These are phyloP conservation scores for Colletotrichum lini DNA, from an alignment of 2,329 filamentous ascomycete genomes.

Conservation along the genomic window DNA sequence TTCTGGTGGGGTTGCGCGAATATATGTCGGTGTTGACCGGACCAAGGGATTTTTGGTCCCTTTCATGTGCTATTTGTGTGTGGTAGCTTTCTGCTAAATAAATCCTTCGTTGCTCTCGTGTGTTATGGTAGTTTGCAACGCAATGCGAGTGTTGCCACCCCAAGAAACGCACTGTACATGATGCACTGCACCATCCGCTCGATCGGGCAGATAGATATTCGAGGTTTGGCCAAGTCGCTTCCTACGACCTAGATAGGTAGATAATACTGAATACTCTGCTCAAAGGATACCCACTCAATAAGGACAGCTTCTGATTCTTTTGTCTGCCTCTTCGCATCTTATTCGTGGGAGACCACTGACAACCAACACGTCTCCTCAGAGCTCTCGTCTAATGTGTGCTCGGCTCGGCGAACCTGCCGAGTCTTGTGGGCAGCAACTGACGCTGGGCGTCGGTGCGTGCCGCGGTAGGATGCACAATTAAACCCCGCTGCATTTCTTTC, in stretches of 20 bases:
- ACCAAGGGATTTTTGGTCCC: not conserved
- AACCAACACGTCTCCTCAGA: not conserved
- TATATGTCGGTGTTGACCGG: constrained; percentile 48
- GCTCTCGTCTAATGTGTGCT: not conserved
- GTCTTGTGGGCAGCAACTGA: not conserved
- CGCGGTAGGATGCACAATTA: not conserved
- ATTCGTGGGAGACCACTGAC: too few species aligned
- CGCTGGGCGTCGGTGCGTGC: not conserved
- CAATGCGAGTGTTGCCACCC: constrained; percentile 25
- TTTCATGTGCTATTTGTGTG: constrained; percentile 23
- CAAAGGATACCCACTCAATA: not conserved
- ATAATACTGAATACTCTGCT: too few species aligned
- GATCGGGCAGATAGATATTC: constrained; percentile 22
- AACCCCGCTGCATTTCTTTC: not conserved
- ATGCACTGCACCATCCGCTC: constrained; percentile 15
- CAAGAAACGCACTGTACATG: constrained; percentile 22
- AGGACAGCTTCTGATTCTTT: not conserved
- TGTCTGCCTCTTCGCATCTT: not conserved
- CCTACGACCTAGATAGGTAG: too few species aligned
- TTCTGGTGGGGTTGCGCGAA: constrained; percentile 54
- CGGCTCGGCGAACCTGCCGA: not conserved
- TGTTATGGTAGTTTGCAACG: constrained; percentile 10
- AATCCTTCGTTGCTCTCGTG: constrained; percentile 21
- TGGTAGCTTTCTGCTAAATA: not conserved
- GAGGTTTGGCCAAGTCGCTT: not conserved